phyloP scores from a whole-genome alignment of 2,329 filamentous ascomycete species.

The Lachnum nothofagi region DNA sequence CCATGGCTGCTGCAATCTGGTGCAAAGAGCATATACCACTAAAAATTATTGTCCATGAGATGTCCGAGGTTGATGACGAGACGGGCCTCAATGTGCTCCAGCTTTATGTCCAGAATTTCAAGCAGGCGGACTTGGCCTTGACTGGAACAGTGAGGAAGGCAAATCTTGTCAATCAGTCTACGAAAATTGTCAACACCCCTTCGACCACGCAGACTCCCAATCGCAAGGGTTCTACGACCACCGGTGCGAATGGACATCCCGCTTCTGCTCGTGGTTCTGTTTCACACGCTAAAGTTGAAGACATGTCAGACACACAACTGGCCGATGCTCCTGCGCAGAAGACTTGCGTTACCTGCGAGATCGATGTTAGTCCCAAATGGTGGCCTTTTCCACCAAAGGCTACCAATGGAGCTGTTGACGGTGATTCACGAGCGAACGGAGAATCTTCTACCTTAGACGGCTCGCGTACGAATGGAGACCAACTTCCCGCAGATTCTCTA shows the following conservation, averaged over 20 bases:
- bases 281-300: constrained; percentile 28
- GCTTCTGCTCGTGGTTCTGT: constrained; percentile 22
- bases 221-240: constrained; percentile 53
- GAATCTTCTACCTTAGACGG: constrained; percentile 9
- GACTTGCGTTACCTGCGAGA: constrained; percentile 58
- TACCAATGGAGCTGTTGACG: background rate
- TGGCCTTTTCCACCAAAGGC: constrained; percentile 39
- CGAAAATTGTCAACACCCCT: constrained; percentile 28
- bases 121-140: constrained; percentile 84
- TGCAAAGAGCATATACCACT: constrained; percentile 80
- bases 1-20: constrained; percentile 82
- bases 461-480: constrained; percentile 11
- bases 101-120: constrained; percentile 81
- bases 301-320: constrained; percentile 10
- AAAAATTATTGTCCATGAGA: constrained; percentile 69
- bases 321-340: constrained; percentile 39
- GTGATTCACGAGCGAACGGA: constrained; percentile 11
- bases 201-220: constrained; percentile 35
- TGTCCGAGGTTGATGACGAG: constrained; percentile 70
- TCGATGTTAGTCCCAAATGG: constrained; percentile 72
- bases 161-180: constrained; percentile 48
- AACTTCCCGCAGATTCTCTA: constrained; percentile 1
- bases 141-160: constrained; percentile 93
- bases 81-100: constrained; percentile 76
- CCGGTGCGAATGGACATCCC: constrained; percentile 29